Conservation (phyloP, 257 asterid genomes). For the Jacaranda copaia region DNA sequence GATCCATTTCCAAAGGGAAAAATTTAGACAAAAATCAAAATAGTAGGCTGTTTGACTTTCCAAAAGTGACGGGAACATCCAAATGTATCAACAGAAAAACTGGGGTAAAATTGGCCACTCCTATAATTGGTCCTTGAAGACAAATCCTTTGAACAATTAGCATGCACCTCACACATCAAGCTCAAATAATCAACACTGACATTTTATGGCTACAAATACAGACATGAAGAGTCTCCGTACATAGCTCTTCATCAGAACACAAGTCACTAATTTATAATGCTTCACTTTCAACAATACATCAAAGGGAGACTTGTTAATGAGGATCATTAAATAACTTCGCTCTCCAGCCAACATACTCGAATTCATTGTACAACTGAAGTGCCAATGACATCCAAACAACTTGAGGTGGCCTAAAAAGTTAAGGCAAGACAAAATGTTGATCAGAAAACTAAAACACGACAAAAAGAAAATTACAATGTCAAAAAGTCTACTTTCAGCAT, state of each 20-base stretch:
- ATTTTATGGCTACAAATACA: not conserved
- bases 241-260: conserved; percentile 11
- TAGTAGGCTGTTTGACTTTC: not conserved
- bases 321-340: conserved; percentile 66
- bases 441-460: conserved; percentile 22
- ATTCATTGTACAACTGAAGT: conserved; percentile 67
- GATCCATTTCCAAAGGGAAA: not conserved
- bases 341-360: conserved; percentile 92
- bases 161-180: conserved; percentile 20
- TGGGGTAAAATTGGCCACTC: not conserved
- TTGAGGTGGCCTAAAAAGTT: conserved; percentile 43
- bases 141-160: not conserved
- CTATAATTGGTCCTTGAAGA: not conserved
- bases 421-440: conserved; percentile 18
- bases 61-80: not conserved
- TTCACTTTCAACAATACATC: conserved; percentile 8
- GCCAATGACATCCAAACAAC: conserved; percentile 70
- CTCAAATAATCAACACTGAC: not conserved
- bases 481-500: not conserved
- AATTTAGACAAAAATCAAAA: not conserved
- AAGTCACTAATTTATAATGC: not conserved
- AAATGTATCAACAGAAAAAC: not conserved
- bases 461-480: not conserved
- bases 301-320: conserved; percentile 7
- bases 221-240: conserved; percentile 7